These are phyloP conservation scores for Spinacia oleracea DNA, from an alignment of 179 eudicot genomes.

Conservation along the genomic window DNA sequence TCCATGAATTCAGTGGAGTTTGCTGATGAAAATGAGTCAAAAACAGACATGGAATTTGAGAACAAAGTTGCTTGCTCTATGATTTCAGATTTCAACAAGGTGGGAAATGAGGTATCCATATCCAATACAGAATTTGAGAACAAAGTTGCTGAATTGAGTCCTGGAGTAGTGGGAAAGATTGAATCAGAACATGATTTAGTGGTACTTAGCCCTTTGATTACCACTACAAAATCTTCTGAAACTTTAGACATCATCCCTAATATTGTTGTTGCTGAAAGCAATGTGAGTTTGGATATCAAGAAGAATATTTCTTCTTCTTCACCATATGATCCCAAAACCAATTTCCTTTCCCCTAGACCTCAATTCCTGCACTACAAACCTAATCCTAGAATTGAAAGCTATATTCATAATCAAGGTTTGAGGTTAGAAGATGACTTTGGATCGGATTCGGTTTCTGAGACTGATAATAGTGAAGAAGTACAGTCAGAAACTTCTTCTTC, in stretches of 20 bases:
- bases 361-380: slow-evolving; percentile 83
- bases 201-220: slow-evolving; percentile 39
- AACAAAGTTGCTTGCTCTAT: slow-evolving; percentile 4
- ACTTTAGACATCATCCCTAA: slow-evolving; percentile 31
- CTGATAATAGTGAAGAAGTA: slow-evolving; percentile 43
- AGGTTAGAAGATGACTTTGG: slow-evolving; percentile 53
- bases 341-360: slow-evolving; percentile 92
- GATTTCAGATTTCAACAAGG: slow-evolving; percentile 8
- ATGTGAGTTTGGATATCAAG: slow-evolving; percentile 14
- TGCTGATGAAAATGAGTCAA: slow-evolving; percentile 33
- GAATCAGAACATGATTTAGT: slow-evolving; percentile 41
- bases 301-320: slow-evolving; percentile 38
- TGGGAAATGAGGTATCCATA: slow-evolving; percentile 17
- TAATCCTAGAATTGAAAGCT: slow-evolving; percentile 49
- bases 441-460: slow-evolving; percentile 45
- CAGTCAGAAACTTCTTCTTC: slow-evolving; percentile 36
- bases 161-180: slow-evolving; percentile 16
- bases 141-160: slow-evolving; percentile 35
- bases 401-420: slow-evolving; percentile 43
- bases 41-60: slow-evolving; percentile 23
- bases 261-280: slow-evolving; percentile 6
- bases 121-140: slow-evolving; percentile 12
- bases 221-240: slow-evolving; percentile 37
- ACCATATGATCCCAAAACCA: slow-evolving; percentile 66
- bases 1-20: slow-evolving; percentile 32